Percentiles rank a stretch among this genome's conserved stretches.
These are phyloP conservation scores for Kuraishia capsulata DNA, from an alignment of 805 yeast species.

Conservation along the genomic window DNA sequence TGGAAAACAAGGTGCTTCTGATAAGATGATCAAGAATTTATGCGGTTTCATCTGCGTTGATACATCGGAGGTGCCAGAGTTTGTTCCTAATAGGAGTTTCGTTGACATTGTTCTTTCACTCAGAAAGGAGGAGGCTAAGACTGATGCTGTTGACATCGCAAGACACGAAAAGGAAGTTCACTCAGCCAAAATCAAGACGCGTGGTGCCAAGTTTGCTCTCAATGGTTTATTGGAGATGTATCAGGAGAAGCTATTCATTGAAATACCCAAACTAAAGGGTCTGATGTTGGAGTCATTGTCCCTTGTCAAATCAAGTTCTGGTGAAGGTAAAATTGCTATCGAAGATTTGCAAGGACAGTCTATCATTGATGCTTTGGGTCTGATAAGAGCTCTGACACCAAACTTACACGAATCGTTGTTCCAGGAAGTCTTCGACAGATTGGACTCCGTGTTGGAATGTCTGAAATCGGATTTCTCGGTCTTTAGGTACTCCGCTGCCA, in stretches of 20 bases:
- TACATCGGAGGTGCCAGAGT: slow-evolving; percentile 93
- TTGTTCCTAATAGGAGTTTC: slow-evolving; percentile 49
- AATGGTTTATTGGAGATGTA: slow-evolving; percentile 47
- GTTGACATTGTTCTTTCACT: slow-evolving; percentile 59
- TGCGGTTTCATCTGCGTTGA: slow-evolving; percentile 94
- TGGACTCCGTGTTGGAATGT: slow-evolving; percentile 42
- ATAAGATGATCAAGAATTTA: slow-evolving; percentile 81
- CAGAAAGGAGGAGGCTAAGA: slow-evolving; percentile 64
- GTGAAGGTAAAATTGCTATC: slow-evolving; percentile 12
- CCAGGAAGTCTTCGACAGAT: slow-evolving; percentile 37
- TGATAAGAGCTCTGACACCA: slow-evolving; percentile 66
- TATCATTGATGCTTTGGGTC: slow-evolving; percentile 79
- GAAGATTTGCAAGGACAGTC: slow-evolving; percentile 56
- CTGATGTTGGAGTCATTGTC: slow-evolving; percentile 59
- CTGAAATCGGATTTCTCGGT: slow-evolving; percentile 71
- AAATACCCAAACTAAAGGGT: slow-evolving; percentile 57
- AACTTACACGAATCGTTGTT: slow-evolving; percentile 41
- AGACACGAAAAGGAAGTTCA: slow-evolving; percentile 54
- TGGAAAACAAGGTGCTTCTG: slow-evolving; percentile 68
- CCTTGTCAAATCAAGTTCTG: slow-evolving; percentile 15
- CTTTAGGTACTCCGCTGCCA: slow-evolving; percentile 82
- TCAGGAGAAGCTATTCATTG: slow-evolving; percentile 42
- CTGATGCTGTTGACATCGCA: slow-evolving; percentile 53
- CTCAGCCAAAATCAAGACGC: slow-evolving; percentile 71
- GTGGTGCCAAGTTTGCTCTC: slow-evolving; percentile 73